Base-by-base conservation (phyloP, 1,284 basidiomycete genomes). In the Cerioporus squamosus region DNA sequence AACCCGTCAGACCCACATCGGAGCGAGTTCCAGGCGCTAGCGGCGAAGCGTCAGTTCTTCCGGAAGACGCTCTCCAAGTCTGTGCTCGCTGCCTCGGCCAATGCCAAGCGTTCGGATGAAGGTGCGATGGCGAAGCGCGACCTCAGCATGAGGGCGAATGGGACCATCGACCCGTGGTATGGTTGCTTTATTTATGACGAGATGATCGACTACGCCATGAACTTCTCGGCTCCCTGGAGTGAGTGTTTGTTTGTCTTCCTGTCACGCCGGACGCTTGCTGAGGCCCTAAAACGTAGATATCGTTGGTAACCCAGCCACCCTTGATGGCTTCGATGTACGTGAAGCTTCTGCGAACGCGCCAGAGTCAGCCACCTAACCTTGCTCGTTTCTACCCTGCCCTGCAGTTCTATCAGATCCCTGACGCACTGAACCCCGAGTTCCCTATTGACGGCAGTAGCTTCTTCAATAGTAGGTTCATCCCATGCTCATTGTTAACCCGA, bases 141-240 rank as follows among this genome's bases (percentile, higher is more conserved):
- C 53, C 45, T 73, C 45, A 66, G 63, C 43, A 55, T 61, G 38
- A 49, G 68, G 31, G 53, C 71, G 23, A 69, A 71, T 44, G 70
- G 71, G 20, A 72, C 68, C 24, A 69, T 73, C 49, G 74, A 76
- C 48, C 57, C 75, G 23, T 76, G 65, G 59, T 77, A 77, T 54
- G 70, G 70, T 9, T 77, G 76, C 57, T 66, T 68, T 51, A 52
- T 75, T 7, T 73, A 67, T 50, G 72, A 73, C 50, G 74, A 76
- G 65, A 63, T 75, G 63, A 53, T 72, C 15, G 75, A 76, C 51
- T 77, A 74, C 64, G 74, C 73, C 8, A 38, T 71, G 22, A 77
- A 77, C 54, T 75, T 69, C 61, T 72, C 75, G 80, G 84, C 79
- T 63, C 88, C 88, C 2, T 90, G 86, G 87, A 83, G 86, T 88